These are phyloP conservation scores for Raphanus hybrid DNA, from an alignment of 441 rosid genomes.

Conservation along the genomic window DNA sequence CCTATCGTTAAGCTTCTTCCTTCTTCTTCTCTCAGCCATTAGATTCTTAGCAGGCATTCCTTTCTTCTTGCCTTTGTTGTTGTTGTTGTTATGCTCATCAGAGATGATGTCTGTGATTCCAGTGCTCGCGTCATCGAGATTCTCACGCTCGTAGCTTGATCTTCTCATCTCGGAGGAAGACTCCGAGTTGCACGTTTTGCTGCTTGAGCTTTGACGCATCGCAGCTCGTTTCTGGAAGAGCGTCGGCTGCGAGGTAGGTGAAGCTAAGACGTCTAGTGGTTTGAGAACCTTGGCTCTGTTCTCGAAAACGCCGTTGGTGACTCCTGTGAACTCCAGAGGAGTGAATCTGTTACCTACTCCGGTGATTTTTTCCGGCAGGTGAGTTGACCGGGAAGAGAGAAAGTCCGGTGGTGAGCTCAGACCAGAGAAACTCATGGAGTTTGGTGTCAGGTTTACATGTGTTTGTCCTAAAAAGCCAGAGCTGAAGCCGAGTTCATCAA, in stretches of 20 bases:
- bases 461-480: slow-evolving; percentile 46
- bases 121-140: slow-evolving; percentile 41
- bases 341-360: slow-evolving; percentile 44
- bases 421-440: slow-evolving; percentile 44
- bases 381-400: slow-evolving; percentile 29
- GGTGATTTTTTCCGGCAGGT: slow-evolving; percentile 41
- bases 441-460: slow-evolving; percentile 47
- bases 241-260: slow-evolving; percentile 53
- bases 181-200: slow-evolving; percentile 51
- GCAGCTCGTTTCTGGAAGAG: slow-evolving; percentile 69
- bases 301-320: slow-evolving; percentile 35
- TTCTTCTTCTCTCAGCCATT: slow-evolving; percentile 71
- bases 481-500: slow-evolving; percentile 57
- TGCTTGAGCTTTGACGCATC: slow-evolving; percentile 44
- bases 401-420: slow-evolving; percentile 37
- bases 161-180: slow-evolving; percentile 42
- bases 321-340: slow-evolving; percentile 44
- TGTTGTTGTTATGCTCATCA: slow-evolving; percentile 45
- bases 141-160: slow-evolving; percentile 35
- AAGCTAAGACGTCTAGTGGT: slow-evolving; percentile 52
- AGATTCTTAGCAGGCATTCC: slow-evolving; percentile 74
- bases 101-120: slow-evolving; percentile 45
- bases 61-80: slow-evolving; percentile 61
- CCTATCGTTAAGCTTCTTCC: slow-evolving; percentile 73
- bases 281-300: slow-evolving; percentile 48